Conservation (phyloP, 176 grass and related monocot genomes). For the Oryza officinalis region DNA sequence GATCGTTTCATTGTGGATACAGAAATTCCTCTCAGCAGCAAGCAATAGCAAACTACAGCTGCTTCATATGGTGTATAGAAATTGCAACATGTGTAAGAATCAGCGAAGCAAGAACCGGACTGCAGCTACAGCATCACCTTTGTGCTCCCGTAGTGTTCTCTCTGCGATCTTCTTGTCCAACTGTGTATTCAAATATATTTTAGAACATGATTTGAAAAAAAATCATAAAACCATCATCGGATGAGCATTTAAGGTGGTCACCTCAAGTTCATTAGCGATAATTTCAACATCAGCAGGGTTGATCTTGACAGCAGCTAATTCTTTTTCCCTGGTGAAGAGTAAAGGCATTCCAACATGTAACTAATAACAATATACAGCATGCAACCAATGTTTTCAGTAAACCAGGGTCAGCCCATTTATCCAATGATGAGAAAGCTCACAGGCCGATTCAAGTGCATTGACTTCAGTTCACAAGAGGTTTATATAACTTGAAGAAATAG, state of each 20-base stretch:
- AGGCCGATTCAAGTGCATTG: not conserved
- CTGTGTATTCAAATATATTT: constrained; percentile 49
- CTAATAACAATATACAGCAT: not conserved
- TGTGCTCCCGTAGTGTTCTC: constrained; percentile 90
- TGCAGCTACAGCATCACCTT: constrained; percentile 85
- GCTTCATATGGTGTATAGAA: not conserved
- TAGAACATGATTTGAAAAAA: not conserved
- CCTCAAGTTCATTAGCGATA: constrained; percentile 92
- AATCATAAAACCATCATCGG: not conserved
- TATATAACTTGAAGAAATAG: not conserved
- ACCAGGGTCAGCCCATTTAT: not conserved
- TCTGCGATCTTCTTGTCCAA: constrained; percentile 97
- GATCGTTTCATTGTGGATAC: not conserved
- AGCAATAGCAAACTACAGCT: constrained; percentile 1
- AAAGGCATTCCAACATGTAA: not conserved
- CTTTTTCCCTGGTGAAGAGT: constrained; percentile 72
- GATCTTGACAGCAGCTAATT: constrained; percentile 93
- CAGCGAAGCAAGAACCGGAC: constrained; percentile 70
- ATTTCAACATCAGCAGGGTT: constrained; percentile 92
- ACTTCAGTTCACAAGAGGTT: not conserved
- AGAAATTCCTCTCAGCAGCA: not conserved
- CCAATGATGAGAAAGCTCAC: not conserved
- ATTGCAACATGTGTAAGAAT: not conserved
- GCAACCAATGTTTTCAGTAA: not conserved
- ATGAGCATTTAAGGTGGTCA: constrained; percentile 15